These are phyloP conservation scores for Leccinum obscurum DNA, from an alignment of 768 basidiomycete genomes.

Conservation along the genomic window DNA sequence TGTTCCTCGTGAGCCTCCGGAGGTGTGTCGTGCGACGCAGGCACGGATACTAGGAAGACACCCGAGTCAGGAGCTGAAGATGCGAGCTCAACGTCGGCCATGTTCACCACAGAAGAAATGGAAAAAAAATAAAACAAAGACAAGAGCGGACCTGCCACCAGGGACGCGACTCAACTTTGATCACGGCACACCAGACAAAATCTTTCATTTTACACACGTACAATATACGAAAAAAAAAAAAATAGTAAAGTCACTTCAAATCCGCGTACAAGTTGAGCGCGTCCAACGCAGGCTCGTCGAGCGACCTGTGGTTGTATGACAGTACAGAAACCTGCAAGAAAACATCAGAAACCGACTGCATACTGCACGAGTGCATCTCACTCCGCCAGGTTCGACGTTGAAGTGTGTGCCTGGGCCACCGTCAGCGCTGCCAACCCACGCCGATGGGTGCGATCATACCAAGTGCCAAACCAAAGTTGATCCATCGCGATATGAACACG, in stretches of 20 bases:
- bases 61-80: slow-evolving; percentile 19
- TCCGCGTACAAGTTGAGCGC: slow-evolving; percentile 68
- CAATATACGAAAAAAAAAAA: slow-evolving; percentile 12
- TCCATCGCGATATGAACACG: slow-evolving; percentile 81
- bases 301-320: slow-evolving; percentile 78
- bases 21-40: slow-evolving; percentile 20
- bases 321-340: slow-evolving; percentile 65
- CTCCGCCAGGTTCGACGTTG: slow-evolving; percentile 82
- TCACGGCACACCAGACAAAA: slow-evolving; percentile 12
- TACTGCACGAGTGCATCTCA: slow-evolving; percentile 35
- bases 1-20: slow-evolving; percentile 37
- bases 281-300: slow-evolving; percentile 76
- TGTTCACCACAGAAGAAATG: slow-evolving; percentile 27
- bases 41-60: slow-evolving; percentile 22
- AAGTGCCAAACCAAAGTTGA: slow-evolving; percentile 59
- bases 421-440: slow-evolving; percentile 9
- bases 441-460: slow-evolving; percentile 38
- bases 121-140: slow-evolving; percentile 13
- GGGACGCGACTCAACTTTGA: slow-evolving; percentile 15
- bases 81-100: slow-evolving; percentile 38
- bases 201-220: slow-evolving; percentile 20
- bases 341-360: slow-evolving; percentile 8
- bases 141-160: slow-evolving; percentile 4
- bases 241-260: slow-evolving; percentile 27
- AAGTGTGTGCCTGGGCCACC: slow-evolving; percentile 62